Percentiles rank a stretch among this genome's conserved stretches.
phyloP scores from a whole-genome alignment of 228 moss, liverwort and hornwort genomes.

The Sphagnum magellanicum region DNA sequence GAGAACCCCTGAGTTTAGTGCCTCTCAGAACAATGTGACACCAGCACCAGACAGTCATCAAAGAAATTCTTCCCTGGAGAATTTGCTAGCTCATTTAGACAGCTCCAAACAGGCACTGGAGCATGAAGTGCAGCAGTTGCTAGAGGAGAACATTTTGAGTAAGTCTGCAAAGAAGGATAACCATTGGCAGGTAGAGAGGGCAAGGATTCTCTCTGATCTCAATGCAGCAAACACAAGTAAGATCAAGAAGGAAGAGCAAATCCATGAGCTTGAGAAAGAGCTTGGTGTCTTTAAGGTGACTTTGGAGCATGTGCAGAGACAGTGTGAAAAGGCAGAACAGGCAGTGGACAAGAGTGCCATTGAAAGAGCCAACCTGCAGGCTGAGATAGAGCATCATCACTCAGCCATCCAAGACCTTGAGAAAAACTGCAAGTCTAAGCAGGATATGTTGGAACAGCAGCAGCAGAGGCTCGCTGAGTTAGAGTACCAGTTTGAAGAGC shows the following conservation, averaged over 20 bases:
- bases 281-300: constrained; percentile 20
- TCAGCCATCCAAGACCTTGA: constrained; percentile 17
- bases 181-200: constrained; percentile 36
- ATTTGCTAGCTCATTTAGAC: constrained; percentile 43
- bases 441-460: constrained; percentile 30
- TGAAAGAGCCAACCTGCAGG: constrained; percentile 30
- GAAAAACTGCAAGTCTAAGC: constrained; percentile 26
- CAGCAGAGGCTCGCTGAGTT: constrained; percentile 23
- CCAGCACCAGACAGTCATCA: constrained; percentile 10
- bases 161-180: constrained; percentile 47
- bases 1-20: too few species aligned
- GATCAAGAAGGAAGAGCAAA: constrained; percentile 34
- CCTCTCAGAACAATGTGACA: too few species aligned
- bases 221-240: constrained; percentile 15
- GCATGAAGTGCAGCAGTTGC: constrained; percentile 49
- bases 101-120: constrained; percentile 52
- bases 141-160: constrained; percentile 44
- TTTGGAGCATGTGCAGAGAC: constrained; percentile 25
- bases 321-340: constrained; percentile 29
- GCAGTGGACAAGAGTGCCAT: constrained; percentile 26
- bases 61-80: constrained; percentile 30
- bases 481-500: constrained; percentile 23
- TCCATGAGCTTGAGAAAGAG: constrained; percentile 31
- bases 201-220: constrained; percentile 28
- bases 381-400: constrained; percentile 27